Evolutionary conservation across 2,329 filamentous ascomycete species (phyloP), one percentile per base, ranked within the genome.

Genomic region (Sarocladium kiliense): DNA sequence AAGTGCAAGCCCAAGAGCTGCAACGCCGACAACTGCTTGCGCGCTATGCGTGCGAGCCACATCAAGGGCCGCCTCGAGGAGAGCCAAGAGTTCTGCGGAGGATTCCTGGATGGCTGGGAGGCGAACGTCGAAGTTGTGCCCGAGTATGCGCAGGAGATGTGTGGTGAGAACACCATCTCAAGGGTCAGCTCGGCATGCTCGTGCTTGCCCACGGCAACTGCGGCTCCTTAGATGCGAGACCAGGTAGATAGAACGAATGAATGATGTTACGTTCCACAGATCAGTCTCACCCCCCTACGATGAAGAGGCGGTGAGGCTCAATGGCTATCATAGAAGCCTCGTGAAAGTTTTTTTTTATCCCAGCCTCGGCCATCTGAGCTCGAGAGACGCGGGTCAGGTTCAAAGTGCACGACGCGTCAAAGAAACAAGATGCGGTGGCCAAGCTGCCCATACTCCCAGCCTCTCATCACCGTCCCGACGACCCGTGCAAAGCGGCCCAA

Each of bases 151-250:
- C 53, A 53, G 19, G 56, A 58, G 54, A 59, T 58, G 10, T 63
- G 61, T 54, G 53, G 55, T 14, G 57, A 55, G 2, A 62, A 63
- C 25, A 54, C 58, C 34, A 61, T 63, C 55, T 61, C 61, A 4
- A 58, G 60, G 25, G 61, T 59, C 16, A 61, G 59, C 42, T 61
- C 59, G 6, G 61, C 61, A n/a, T 63, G 61, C 57, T 61, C 60
- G 2, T 63, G 61, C 57, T 34, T 63, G 54, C 61, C 61, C 1
- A 60, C 61, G 6, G 56, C 60, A 5, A 61, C 60, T 25, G 55
- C 58, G 6, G 50, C 34, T 16, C 50, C 50, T 30, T 41, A 53
- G 21, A 26, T 9, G 11, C 7, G 27, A 23, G 3, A 19, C 9
- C 5, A 27, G 12, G 6, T 41, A 39, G 10, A 16, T 23, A 23